Conservation (phyloP, 208 protist species). For the Trypanosoma cruzi region DNA sequence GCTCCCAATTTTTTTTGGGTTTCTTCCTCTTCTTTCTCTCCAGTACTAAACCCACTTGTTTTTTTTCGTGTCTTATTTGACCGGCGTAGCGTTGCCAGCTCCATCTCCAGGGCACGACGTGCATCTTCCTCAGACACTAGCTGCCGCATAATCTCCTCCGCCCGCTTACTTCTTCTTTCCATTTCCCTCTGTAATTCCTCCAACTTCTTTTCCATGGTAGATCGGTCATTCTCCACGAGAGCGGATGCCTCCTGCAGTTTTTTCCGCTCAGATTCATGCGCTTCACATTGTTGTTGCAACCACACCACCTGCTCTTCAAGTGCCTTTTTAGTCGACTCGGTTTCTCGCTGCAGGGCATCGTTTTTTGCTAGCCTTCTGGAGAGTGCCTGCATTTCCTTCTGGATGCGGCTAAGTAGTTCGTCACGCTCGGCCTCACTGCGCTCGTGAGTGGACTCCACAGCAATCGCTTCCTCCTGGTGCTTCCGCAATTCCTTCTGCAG, state of each 20-base stretch:
- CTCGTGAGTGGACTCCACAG: background rate
- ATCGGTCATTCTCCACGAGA: background rate
- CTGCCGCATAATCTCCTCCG: constrained; percentile 17
- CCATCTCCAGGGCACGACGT: constrained; percentile 11
- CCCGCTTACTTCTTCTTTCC: constrained; percentile 6
- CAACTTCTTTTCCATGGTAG: constrained; percentile 13
- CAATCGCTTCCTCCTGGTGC: background rate
- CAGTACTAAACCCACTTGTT: background rate
- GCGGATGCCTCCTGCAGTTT: background rate
- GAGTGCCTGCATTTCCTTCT: background rate
- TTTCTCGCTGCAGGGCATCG: background rate
- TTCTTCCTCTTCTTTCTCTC: background rate
- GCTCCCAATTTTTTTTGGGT: background rate
- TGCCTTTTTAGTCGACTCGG: constrained; percentile 2
- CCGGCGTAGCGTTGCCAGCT: constrained; percentile 1
- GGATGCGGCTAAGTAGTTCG: constrained; percentile 6
- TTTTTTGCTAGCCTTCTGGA: constrained; percentile 1
- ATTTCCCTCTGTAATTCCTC: constrained; percentile 21
- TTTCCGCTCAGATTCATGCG: background rate
- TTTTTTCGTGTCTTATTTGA: background rate
- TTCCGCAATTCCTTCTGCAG: constrained; percentile 7
- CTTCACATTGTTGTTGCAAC: constrained; percentile 2
- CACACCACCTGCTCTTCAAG: background rate
- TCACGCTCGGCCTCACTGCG: constrained; percentile 1
- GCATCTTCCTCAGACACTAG: constrained; percentile 25